Percentiles rank a stretch among this genome's conserved stretches.
Conservation (phyloP, 345 rosid genomes). For the Ailanthus altissimus region DNA sequence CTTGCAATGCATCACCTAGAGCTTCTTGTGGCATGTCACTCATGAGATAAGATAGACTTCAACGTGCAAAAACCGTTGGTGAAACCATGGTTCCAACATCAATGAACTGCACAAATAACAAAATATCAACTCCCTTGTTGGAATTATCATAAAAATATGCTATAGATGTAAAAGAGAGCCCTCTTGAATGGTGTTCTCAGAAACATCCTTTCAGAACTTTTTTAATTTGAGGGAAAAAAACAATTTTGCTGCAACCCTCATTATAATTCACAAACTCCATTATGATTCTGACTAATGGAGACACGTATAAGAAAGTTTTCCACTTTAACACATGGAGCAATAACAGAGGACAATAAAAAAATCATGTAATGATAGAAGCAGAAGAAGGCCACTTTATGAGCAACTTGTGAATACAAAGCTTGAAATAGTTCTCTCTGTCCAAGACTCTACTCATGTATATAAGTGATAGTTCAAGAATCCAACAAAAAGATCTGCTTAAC, state of each 20-base stretch:
- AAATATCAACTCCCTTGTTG: constrained; percentile 18
- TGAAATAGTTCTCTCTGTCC: neutral
- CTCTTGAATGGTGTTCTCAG: neutral
- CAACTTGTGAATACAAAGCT: neutral
- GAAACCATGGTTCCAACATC: constrained; percentile 73
- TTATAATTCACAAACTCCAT: neutral
- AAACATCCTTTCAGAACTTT: neutral
- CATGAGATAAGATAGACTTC: constrained; percentile 74
- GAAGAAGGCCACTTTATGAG: neutral
- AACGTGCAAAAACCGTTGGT: constrained; percentile 69
- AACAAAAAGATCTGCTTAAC: neutral
- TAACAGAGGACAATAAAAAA: neutral
- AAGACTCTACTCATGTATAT: neutral
- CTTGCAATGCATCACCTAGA: constrained; percentile 68
- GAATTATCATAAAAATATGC: neutral
- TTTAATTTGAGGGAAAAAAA: neutral
- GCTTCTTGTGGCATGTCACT: constrained; percentile 73
- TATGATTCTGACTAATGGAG: neutral
- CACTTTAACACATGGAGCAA: neutral
- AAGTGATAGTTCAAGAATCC: neutral
- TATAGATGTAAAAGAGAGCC: neutral
- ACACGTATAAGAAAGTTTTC: neutral
- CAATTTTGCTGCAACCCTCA: neutral
- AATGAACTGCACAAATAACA: constrained; percentile 55
- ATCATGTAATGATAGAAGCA: neutral